Conservation (phyloP, 345 rosid species). For the Eucalyptus tenuipes region DNA sequence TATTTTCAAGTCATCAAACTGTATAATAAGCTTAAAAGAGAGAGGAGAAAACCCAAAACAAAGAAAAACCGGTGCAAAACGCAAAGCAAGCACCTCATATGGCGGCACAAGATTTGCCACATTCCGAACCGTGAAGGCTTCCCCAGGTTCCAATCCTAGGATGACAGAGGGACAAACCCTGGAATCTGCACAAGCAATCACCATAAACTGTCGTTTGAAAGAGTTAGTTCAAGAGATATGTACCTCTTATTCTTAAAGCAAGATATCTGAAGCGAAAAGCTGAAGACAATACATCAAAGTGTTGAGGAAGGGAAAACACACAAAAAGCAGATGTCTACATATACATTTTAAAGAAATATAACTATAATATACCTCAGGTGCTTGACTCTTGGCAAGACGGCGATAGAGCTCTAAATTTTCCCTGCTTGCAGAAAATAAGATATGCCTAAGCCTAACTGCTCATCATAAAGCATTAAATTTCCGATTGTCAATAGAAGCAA, state of each 20-base stretch:
- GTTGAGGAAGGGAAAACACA: neutral
- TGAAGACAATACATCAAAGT: neutral
- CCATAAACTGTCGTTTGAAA: slow-evolving; percentile 55
- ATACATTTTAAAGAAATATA: neutral
- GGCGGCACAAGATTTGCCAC: slow-evolving; percentile 86
- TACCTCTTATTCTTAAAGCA: neutral
- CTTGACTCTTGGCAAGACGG: slow-evolving; percentile 59
- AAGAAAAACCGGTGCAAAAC: neutral
- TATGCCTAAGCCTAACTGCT: neutral
- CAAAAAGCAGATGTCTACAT: neutral
- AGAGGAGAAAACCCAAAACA: neutral
- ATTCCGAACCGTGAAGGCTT: slow-evolving; percentile 85
- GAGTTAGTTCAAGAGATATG: neutral
- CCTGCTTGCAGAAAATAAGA: slow-evolving; percentile 27
- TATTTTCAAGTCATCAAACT: neutral
- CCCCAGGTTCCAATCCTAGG: slow-evolving; percentile 95
- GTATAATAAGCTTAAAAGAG: neutral
- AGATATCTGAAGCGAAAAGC: neutral
- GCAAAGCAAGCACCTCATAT: slow-evolving; percentile 43
- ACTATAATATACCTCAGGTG: slow-evolving; percentile 53
- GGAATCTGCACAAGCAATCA: slow-evolving; percentile 96
- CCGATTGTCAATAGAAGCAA: neutral
- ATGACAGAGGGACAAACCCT: slow-evolving; percentile 89
- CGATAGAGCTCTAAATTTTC: slow-evolving; percentile 54
- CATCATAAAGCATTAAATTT: neutral